phyloP scores from a whole-genome alignment of 208 protist genomes.

The Trypanosoma cruzi region DNA sequence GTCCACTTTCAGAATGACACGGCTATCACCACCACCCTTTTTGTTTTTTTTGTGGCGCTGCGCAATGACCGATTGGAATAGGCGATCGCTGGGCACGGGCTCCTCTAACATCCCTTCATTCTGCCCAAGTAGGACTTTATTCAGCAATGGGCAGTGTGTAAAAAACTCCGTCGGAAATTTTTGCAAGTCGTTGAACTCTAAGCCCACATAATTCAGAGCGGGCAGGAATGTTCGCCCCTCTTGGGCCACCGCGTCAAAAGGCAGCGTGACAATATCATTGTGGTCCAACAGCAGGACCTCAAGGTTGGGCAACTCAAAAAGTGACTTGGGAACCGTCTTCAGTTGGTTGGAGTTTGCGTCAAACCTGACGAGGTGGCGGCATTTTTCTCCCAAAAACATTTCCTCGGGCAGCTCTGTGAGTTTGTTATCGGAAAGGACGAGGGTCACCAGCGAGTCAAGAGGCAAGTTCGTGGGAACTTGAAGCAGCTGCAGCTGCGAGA shows the following conservation, averaged over 20 bases:
- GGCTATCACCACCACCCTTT: neutral
- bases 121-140: conserved; percentile 63
- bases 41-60: neutral
- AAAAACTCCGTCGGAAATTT: conserved; percentile 72
- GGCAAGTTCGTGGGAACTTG: conserved; percentile 42
- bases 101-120: conserved; percentile 71
- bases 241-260: conserved; percentile 19
- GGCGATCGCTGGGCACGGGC: conserved; percentile 35
- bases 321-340: conserved; percentile 43
- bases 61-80: conserved; percentile 30
- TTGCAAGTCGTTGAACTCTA: conserved; percentile 73
- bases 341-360: conserved; percentile 76
- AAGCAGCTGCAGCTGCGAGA: conserved; percentile 51
- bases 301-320: conserved; percentile 67
- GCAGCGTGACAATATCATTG: conserved; percentile 45
- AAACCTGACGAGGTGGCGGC: conserved; percentile 41
- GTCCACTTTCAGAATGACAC: conserved; percentile 57
- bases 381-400: conserved; percentile 48
- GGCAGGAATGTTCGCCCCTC: conserved; percentile 43
- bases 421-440: conserved; percentile 69
- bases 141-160: conserved; percentile 46
- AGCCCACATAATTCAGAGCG: conserved; percentile 45
- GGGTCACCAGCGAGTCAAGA: conserved; percentile 34
- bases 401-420: conserved; percentile 39
- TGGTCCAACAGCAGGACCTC: conserved; percentile 74